A percentile compares a stretch with the other conserved stretches of the same genome.
phyloP scores from a whole-genome alignment of 2,329 filamentous ascomycete genomes.

The Immersiporthe knoxdaviesiana region DNA sequence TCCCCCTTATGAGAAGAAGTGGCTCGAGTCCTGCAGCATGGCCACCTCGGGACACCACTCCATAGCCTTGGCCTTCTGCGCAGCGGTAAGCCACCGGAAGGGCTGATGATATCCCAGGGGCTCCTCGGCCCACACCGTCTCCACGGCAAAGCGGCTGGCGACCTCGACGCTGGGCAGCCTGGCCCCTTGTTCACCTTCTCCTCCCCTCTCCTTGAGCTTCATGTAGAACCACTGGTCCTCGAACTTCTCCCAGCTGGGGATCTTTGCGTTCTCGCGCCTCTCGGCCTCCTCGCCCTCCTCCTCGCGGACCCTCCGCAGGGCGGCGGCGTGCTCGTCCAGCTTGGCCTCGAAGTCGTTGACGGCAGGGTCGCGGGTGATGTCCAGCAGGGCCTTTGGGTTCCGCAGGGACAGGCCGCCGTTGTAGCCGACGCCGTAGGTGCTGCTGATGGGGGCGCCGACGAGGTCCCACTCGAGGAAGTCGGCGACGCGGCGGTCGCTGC shows the following conservation, averaged over 20 bases:
- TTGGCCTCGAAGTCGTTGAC: slow-evolving; percentile 21
- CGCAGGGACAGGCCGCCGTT: slow-evolving; percentile 41
- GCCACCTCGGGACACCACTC: slow-evolving; percentile 39
- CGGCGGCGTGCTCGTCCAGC: background rate
- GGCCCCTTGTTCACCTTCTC: too few species aligned
- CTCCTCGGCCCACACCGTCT: slow-evolving; percentile 33
- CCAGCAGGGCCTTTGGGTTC: slow-evolving; percentile 34
- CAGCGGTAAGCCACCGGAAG: slow-evolving; percentile 28
- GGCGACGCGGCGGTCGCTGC: slow-evolving; percentile 36
- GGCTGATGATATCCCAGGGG: slow-evolving; percentile 38
- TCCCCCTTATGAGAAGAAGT: slow-evolving; percentile 18
- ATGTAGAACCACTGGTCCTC: slow-evolving; percentile 38
- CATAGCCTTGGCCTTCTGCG: slow-evolving; percentile 35
- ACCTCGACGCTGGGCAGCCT: slow-evolving; percentile 32
- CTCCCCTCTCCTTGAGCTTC: slow-evolving; percentile 40
- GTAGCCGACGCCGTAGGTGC: slow-evolving; percentile 34
- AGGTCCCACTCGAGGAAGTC: slow-evolving; percentile 44
- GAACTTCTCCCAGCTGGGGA: slow-evolving; percentile 26
- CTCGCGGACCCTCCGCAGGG: background rate
- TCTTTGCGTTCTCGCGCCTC: background rate
- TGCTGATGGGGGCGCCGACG: slow-evolving; percentile 38
- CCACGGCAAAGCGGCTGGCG: slow-evolving; percentile 35
- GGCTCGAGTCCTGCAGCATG: slow-evolving; percentile 29
- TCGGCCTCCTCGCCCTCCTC: slow-evolving; percentile 1
- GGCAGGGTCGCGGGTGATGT: slow-evolving; percentile 27